phyloP scores from a whole-genome alignment of 495 filamentous ascomycete genomes.

The Melanomma pulvis-pyrius region DNA sequence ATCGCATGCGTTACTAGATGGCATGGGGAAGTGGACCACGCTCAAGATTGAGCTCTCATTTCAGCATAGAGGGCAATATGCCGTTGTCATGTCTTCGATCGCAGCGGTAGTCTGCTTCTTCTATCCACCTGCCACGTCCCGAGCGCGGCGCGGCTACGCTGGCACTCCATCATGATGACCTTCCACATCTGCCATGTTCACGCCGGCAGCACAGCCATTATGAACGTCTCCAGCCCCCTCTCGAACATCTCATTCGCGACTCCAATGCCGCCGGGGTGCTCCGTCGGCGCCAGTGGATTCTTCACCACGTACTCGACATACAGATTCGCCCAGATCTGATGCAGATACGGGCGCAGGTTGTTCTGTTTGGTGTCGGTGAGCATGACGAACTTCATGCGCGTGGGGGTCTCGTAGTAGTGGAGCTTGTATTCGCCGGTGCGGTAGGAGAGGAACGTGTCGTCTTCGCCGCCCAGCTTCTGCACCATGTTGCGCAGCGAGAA shows the following conservation, averaged over 20 bases:
- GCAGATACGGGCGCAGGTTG: conserved; percentile 88
- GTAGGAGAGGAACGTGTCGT: conserved; percentile 88
- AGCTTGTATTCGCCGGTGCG: conserved; percentile 94
- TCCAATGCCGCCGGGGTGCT: conserved; percentile 84
- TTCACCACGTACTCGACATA: conserved; percentile 98
- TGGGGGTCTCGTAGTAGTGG: conserved; percentile 98
- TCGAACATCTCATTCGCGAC: conserved; percentile 96
- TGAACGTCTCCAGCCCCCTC: conserved; percentile 83
- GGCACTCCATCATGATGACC: not conserved
- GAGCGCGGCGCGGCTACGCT: not conserved
- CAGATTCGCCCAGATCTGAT: conserved; percentile 98
- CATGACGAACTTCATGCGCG: conserved; percentile 94
- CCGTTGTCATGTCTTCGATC: not conserved
- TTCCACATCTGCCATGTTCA: not conserved
- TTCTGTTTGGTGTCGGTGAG: conserved; percentile 86
- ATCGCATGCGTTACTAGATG: too few relatives aligned
- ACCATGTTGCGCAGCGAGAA: conserved; percentile 98
- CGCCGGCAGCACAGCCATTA: conserved; percentile 43
- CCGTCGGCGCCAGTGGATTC: conserved; percentile 85
- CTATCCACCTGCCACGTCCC: not conserved
- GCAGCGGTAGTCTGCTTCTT: not conserved
- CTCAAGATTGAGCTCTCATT: not conserved
- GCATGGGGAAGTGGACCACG: too few relatives aligned
- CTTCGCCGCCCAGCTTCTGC: conserved; percentile 85
- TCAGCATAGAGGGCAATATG: not conserved